Evolutionary conservation across 2,329 filamentous ascomycete genomes (phyloP).

Genomic region (Sporothrix pallida): DNA sequence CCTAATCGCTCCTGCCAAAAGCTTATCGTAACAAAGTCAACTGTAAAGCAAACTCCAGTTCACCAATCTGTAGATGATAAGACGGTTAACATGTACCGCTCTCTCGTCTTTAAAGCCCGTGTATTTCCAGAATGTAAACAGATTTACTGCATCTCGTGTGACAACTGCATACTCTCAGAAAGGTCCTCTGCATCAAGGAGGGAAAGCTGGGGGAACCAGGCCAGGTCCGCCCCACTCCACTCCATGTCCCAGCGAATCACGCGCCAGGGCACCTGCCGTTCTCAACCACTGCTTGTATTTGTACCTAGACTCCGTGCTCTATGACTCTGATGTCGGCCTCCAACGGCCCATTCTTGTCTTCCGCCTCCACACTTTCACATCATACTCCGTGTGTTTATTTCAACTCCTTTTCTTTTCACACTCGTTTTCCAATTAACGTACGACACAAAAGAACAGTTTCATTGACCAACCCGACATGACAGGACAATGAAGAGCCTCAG

Average conservation of each 20-base stretch:
- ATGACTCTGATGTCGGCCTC: slow-evolving; percentile 25
- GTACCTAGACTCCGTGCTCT: neutral
- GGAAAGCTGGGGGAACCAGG: slow-evolving; percentile 22
- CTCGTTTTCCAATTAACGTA: neutral
- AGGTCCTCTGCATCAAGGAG: neutral
- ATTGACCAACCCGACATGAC: slow-evolving; percentile 46
- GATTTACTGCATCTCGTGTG: neutral
- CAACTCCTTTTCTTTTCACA: neutral
- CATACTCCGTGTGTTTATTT: neutral
- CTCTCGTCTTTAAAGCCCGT: neutral
- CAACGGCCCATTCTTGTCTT: neutral
- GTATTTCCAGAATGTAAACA: neutral
- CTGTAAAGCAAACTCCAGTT: neutral
- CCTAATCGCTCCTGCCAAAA: neutral
- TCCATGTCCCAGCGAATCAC: slow-evolving; percentile 15
- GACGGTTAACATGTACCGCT: neutral
- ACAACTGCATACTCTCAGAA: neutral
- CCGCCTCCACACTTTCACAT: neutral
- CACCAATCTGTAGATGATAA: neutral
- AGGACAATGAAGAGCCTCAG: slow-evolving; percentile 51
- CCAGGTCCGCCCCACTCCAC: neutral
- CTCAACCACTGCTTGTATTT: too few species aligned
- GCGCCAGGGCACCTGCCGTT: neutral
- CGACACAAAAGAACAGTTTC: too few species aligned
- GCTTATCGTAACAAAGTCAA: neutral